Percentiles rank a stretch among this genome's conserved stretches.
Evolutionary conservation across 2,329 filamentous ascomycete genomes (phyloP).

Genomic region (Apiospora marii): DNA sequence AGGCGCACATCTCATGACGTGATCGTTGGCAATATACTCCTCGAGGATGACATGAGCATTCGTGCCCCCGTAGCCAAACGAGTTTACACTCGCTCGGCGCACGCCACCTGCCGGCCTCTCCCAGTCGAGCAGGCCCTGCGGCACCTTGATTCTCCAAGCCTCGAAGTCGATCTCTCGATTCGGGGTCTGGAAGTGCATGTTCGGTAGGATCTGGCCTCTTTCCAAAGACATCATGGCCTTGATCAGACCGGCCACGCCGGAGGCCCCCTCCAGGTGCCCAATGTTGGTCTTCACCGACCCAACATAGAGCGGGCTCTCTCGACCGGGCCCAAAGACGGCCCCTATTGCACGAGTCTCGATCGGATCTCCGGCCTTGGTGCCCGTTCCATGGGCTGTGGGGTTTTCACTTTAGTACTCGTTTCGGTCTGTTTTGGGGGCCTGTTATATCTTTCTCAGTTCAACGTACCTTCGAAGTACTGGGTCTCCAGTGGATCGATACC

Average conservation of each 20-base stretch:
- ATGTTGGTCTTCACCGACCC: constrained; percentile 35
- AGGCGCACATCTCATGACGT: no score
- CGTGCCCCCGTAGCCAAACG: constrained; percentile 66
- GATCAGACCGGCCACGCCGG: constrained; percentile 32
- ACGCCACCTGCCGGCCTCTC: constrained; percentile 46
- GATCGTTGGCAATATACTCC: constrained; percentile 41
- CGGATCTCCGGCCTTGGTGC: constrained; percentile 10
- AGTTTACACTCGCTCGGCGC: constrained; percentile 62
- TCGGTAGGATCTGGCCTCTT: constrained; percentile 30
- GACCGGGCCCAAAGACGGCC: not conserved
- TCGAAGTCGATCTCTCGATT: constrained; percentile 52
- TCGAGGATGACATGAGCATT: constrained; percentile 63
- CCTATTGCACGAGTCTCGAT: constrained; percentile 14
- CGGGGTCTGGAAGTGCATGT: constrained; percentile 27
- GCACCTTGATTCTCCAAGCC: constrained; percentile 52
- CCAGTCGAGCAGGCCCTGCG: no score
- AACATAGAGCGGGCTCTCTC: constrained; percentile 24
- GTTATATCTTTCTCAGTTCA: no score
- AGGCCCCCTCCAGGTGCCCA: constrained; percentile 33
- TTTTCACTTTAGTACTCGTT: no score
- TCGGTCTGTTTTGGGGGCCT: no score
- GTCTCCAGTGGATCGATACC: no score
- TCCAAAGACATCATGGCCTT: constrained; percentile 33
- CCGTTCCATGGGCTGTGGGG: constrained; percentile 24
- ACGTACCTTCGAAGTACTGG: no score